A percentile compares a stretch with the other conserved stretches of the same genome.
Conservation (phyloP, 768 basidiomycete genomes). For the Boletus rex-veris region DNA sequence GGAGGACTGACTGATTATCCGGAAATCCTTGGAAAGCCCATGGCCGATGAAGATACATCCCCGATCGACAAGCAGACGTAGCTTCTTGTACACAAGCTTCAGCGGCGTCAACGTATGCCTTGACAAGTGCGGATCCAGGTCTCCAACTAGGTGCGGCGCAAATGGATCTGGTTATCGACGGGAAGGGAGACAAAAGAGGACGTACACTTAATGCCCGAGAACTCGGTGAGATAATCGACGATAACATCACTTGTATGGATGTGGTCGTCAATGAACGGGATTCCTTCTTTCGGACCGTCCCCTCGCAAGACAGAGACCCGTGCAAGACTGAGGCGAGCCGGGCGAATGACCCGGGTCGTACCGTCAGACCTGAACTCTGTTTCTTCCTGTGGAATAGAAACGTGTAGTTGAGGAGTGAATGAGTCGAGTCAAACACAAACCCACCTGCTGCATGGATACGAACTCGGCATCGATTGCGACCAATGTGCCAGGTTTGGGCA, state of each 20-base stretch:
- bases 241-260: constrained; percentile 95
- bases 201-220: constrained; percentile 91
- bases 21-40: constrained; percentile 94
- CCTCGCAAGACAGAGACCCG: constrained; percentile 93
- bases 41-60: constrained; percentile 98
- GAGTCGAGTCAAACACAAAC: neutral
- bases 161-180: neutral
- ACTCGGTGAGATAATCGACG: constrained; percentile 96
- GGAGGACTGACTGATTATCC: constrained; percentile 83
- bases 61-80: constrained; percentile 86
- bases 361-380: constrained; percentile 94
- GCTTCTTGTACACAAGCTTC: constrained; percentile 98
- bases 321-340: constrained; percentile 87
- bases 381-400: constrained; percentile 63
- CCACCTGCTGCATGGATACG: constrained; percentile 91
- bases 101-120: constrained; percentile 88
- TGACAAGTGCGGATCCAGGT: constrained; percentile 82
- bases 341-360: constrained; percentile 86
- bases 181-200: neutral
- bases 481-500: constrained; percentile 81
- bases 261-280: constrained; percentile 97
- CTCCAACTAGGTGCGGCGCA: constrained; percentile 60
- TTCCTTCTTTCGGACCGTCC: constrained; percentile 69
- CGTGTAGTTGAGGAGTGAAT: neutral
- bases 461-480: constrained; percentile 98